These are phyloP conservation scores for Sphaerulina populicola DNA, from an alignment of 2,329 filamentous ascomycete genomes.

Conservation along the genomic window DNA sequence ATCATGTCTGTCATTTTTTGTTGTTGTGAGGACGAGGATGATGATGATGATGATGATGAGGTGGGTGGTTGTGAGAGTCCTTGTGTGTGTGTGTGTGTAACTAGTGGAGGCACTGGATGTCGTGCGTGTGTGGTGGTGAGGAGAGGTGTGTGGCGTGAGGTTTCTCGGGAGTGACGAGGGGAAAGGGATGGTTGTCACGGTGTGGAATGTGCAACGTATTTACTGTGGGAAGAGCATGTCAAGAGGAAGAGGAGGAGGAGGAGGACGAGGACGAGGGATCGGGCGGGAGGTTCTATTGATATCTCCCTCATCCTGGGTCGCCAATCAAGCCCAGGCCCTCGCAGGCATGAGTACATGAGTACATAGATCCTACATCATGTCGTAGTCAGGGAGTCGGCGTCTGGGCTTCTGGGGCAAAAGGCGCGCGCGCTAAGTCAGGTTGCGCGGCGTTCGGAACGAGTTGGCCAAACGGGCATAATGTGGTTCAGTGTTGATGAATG, in stretches of 20 bases:
- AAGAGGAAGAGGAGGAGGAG: no score
- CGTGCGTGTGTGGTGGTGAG: not conserved
- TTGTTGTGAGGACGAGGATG: not conserved
- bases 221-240: not conserved
- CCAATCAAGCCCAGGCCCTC: no score
- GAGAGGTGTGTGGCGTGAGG: not conserved
- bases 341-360: no score
- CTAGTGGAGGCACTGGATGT: not conserved
- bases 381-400: not conserved
- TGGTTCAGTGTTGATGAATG: no score
- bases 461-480: slow-evolving; percentile 2
- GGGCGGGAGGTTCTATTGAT: slow-evolving; percentile 1
- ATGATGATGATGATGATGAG: no score
- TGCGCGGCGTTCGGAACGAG: slow-evolving; percentile 12
- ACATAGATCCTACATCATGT: no score
- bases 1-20: slow-evolving; percentile 31
- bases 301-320: slow-evolving; percentile 3
- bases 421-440: slow-evolving; percentile 2
- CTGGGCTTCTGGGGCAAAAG: not conserved
- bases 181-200: not conserved
- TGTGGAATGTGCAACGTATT: slow-evolving; percentile 5
- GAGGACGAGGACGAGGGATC: no score
- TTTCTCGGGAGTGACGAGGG: not conserved
- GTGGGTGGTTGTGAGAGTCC: no score
- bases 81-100: no score